Evolutionary conservation across 106 monocot genomes (phyloP), one percentile per base, ranked within the genome.

Genomic region (Hemerocallis citrina): DNA sequence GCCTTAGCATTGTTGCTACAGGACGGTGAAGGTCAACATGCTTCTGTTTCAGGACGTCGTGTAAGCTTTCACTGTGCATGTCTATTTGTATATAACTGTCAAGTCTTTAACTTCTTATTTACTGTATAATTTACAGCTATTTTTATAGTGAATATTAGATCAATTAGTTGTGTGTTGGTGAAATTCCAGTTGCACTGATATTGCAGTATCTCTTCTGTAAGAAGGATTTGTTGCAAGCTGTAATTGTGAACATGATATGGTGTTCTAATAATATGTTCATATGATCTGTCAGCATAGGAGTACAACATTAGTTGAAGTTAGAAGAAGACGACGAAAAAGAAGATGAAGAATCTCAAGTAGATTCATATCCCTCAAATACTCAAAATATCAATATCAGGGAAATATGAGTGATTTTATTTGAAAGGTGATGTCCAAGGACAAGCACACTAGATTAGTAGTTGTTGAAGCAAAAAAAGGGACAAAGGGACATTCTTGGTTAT

Each of bases 1-100:
- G 62, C 8, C 17, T 37, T 80, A 63, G 79, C 79, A 36, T 65
- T 66, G 79, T 76, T 86, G 48, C 77, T 82, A 32, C 79, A 79
- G 54, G 91, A 79, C 47, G 79, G 75, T 45, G 58, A 64, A 66
- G 50, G 62, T 46, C 44, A 10, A 15, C 68, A 52, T 74, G 38
- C 59, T 21, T 29, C 65, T 61, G 31, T 45, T 22, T 44, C 43
- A 42, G 68, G 60, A 7, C 46, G 57, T 28, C 47, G 19, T 28
- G 33, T 68, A 36, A 47, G 30, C 12, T 28, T 71, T 54, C 32
- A 19, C 11, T 57, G 21, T 55, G 14, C 52, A 7, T 9, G 11
- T 31, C 31, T 51, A 47, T 51, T 16, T 51, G 10, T 11, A 19
- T 51, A 51, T 28, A 25, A 47, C 50, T 50, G 23, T 54, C 28